phyloP scores from a whole-genome alignment of 805 yeast genomes.

The Hanseniaspora meyeri region DNA sequence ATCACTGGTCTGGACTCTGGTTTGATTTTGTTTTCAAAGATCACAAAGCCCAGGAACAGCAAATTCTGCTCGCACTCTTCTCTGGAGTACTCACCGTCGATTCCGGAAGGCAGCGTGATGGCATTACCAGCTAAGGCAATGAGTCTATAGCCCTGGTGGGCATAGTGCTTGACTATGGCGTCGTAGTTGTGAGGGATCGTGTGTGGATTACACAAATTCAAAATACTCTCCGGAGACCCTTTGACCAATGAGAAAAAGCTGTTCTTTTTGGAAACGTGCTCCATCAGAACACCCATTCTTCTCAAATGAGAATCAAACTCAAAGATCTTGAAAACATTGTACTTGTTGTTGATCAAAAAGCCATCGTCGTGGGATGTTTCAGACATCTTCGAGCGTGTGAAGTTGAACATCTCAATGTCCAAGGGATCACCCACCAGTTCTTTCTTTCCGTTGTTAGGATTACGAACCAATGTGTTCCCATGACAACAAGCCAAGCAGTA shows the following conservation, averaged over 20 bases:
- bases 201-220: conserved; percentile 57
- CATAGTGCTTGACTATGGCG: conserved; percentile 64
- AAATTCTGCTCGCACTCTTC: conserved; percentile 57
- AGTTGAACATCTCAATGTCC: conserved; percentile 86
- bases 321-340: conserved; percentile 39
- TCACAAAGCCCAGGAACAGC: conserved; percentile 72
- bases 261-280: conserved; percentile 25
- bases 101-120: conserved; percentile 30
- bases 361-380: conserved; percentile 40
- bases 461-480: conserved; percentile 64
- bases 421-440: conserved; percentile 78
- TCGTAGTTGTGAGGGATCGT: conserved; percentile 66
- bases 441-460: conserved; percentile 31
- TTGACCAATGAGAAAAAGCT: conserved; percentile 52
- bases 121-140: conserved; percentile 80
- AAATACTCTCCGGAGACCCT: conserved; percentile 95
- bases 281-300: conserved; percentile 77
- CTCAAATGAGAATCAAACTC: conserved; percentile 79
- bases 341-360: conserved; percentile 28
- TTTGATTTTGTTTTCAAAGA: conserved; percentile 86
- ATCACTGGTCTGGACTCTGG: conserved; percentile 52
- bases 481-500: conserved; percentile 57
- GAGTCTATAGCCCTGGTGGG: conserved; percentile 88
- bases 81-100: conserved; percentile 37
- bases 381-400: conserved; percentile 61